Evolutionary conservation across 495 filamentous ascomycete species (phyloP).

Genomic region (Friedmanniomyces simplex): DNA sequence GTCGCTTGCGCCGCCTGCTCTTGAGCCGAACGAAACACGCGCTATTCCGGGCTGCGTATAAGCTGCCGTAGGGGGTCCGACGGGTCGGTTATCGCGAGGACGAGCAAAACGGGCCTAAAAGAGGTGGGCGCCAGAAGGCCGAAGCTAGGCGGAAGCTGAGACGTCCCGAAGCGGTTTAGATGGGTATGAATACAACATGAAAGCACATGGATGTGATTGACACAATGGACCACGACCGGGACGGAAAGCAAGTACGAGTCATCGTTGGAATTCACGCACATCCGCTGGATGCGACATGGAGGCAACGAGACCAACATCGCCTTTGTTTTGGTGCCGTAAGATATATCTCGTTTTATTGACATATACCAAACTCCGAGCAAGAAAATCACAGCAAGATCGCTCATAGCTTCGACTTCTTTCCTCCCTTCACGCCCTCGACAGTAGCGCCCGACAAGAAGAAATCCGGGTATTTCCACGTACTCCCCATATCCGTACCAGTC

Average conservation of each 20-base stretch:
- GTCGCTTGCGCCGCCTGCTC: constrained; percentile 7
- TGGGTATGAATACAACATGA: background rate
- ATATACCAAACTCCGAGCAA: background rate
- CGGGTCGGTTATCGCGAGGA: background rate
- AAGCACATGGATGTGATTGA: too few relatives aligned
- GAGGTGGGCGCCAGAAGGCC: too few relatives aligned
- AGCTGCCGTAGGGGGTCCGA: background rate
- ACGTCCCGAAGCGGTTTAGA: background rate
- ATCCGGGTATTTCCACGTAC: constrained; percentile 47
- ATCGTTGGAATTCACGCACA: too few relatives aligned
- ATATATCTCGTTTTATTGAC: too few relatives aligned
- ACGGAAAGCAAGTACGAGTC: too few relatives aligned
- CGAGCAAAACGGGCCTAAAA: background rate
- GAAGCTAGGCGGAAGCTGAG: background rate
- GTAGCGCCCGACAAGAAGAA: constrained; percentile 47
- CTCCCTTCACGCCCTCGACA: constrained; percentile 49
- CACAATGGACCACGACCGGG: too few relatives aligned
- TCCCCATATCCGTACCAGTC: constrained; percentile 29
- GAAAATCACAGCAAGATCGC: background rate
- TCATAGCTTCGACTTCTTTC: constrained; percentile 55
- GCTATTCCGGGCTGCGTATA: constrained; percentile 2
- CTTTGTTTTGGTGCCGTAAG: too few relatives aligned
- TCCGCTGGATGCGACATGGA: too few relatives aligned
- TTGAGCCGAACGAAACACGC: constrained; percentile 13
- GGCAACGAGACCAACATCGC: too few relatives aligned